Evolutionary conservation across 2,329 filamentous ascomycete genomes (phyloP).

Genomic region (Beauveria australis): DNA sequence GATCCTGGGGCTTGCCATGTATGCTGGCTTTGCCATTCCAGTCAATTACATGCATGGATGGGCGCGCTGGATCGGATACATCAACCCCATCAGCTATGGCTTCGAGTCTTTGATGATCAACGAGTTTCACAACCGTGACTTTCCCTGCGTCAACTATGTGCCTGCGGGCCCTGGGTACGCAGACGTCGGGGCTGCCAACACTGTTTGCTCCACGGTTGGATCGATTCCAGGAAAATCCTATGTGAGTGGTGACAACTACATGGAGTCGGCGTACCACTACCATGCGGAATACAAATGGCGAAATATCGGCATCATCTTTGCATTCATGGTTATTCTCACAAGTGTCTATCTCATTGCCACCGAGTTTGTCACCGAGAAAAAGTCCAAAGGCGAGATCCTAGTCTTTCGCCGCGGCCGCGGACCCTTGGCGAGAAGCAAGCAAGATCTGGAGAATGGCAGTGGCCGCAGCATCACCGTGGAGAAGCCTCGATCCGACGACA

Average conservation of each 20-base stretch:
- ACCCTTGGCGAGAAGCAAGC: no score
- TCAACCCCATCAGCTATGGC: constrained; percentile 65
- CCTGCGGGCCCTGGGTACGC: constrained; percentile 61
- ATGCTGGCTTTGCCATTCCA: no score
- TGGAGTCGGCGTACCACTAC: constrained; percentile 34
- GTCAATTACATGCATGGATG: no score
- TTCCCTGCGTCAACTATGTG: constrained; percentile 61
- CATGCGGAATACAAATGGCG: background rate
- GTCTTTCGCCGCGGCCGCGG: no score
- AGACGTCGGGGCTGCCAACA: no score
- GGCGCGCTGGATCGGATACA: constrained; percentile 37
- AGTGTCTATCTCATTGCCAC: constrained; percentile 68
- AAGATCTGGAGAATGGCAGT: no score
- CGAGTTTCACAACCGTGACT: constrained; percentile 62
- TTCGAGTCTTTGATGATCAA: constrained; percentile 81
- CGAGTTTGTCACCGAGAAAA: constrained; percentile 63
- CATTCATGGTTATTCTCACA: constrained; percentile 37
- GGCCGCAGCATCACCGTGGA: no score
- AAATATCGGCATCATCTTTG: background rate
- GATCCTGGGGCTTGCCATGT: no score
- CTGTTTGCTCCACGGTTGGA: no score
- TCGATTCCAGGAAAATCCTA: constrained; percentile 41
- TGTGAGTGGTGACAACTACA: constrained; percentile 61
- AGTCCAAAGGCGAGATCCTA: constrained; percentile 43
- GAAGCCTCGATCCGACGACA: no score